Percentiles rank a stretch among this genome's conserved stretches.
Conservation (phyloP, 2,329 filamentous ascomycete species). For the Penicillium vulpinum region DNA sequence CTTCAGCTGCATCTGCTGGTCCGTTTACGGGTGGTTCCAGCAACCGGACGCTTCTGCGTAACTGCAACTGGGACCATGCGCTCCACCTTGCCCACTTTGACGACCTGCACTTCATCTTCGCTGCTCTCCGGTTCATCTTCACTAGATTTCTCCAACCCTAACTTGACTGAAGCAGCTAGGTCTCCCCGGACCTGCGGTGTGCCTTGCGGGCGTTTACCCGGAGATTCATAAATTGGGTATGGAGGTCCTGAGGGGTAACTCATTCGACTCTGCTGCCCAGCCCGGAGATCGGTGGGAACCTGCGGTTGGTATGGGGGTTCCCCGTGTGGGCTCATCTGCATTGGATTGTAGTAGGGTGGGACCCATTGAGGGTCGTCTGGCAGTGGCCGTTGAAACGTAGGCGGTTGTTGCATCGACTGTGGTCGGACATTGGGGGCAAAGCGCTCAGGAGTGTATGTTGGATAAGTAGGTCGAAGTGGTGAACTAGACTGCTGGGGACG, state of each 20-base stretch:
- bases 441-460: conserved; percentile 31
- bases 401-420: conserved; percentile 40
- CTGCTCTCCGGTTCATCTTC: conserved; percentile 25
- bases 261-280: conserved; percentile 27
- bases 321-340: conserved; percentile 33
- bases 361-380: conserved; percentile 53
- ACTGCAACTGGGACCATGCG: conserved; percentile 23
- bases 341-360: conserved; percentile 35
- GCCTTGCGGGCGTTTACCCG: conserved; percentile 19
- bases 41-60: conserved; percentile 20
- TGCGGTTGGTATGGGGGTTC: conserved; percentile 32
- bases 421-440: conserved; percentile 38
- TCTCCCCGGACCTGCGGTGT: conserved; percentile 9
- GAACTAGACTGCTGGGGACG: conserved; percentile 38
- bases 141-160: conserved; percentile 20
- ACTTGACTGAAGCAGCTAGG: conserved; percentile 3
- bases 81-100: conserved; percentile 24
- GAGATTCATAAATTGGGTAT: conserved; percentile 24
- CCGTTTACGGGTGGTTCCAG: conserved; percentile 25
- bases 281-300: conserved; percentile 36
- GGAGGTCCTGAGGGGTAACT: conserved; percentile 16
- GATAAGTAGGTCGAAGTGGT: conserved; percentile 38
- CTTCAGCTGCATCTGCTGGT: conserved; percentile 22
- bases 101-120: conserved; percentile 36
- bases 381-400: conserved; percentile 41